Evolutionary conservation across 768 basidiomycete genomes (phyloP), one percentile per base, ranked within the genome.

Genomic region (Gloeostereum incarnatum): DNA sequence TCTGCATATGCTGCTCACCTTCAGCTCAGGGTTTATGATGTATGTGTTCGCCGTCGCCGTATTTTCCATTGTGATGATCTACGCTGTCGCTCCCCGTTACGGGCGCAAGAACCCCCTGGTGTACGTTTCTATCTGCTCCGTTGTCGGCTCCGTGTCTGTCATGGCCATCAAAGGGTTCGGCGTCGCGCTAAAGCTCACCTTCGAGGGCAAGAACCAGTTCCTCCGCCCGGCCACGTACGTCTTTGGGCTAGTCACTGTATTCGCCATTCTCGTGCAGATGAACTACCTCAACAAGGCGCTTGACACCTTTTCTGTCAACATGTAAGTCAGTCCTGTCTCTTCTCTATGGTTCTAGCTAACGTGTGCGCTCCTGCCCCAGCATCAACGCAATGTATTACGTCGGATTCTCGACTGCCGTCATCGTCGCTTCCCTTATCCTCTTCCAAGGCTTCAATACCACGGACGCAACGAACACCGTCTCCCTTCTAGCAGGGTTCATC

Each of bases 101-200:
- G 96, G 96, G 21, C 83, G 82, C 30, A 73, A 76, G 39, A 90
- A 84, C 45, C 96, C 96, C 2, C 49, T 90, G 43, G 84, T 96
- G 18, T 98, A 97, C 61, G 75, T 98, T 45, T 92, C 92, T 18
- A 94, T 99, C 52, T 98, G 96, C 59, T 97, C 93, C 9, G 57
- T 97, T 41, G 91, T 91, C 31, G 96, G 96, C 9, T 92, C 89
- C 19, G 78, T 99, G 30, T 91, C 90, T 13, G 79, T 98, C 61
- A 98, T 99, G 96, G 85, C 91, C 29, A 87, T 97, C 69, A 99
- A 99, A 65, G 94, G 91, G 32, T 91, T 99, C 51, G 96, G 96
- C 31, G 81, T 97, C 32, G 94, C 96, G 2, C 74, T 99, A 52
- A 98, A 97, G 60, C 73, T 99, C 41, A 97, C 92, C 0, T 62